phyloP scores from a whole-genome alignment of 2,329 filamentous ascomycete species.

The Phyllosticta citrichinensis region DNA sequence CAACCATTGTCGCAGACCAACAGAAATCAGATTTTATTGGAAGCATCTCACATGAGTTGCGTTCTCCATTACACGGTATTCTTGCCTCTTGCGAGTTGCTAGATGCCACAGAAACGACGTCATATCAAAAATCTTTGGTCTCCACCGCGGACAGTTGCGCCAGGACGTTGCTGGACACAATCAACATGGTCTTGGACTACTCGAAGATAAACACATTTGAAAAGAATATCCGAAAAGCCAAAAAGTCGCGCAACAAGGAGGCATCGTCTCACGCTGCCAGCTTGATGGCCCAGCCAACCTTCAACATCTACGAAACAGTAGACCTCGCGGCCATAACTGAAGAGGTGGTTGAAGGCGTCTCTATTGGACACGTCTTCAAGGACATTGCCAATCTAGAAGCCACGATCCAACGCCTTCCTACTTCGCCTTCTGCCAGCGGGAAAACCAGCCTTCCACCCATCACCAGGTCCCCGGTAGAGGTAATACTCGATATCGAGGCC shows the following conservation, averaged over 20 bases:
- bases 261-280: conserved; percentile 12
- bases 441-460: not conserved
- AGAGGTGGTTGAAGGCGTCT: conserved; percentile 47
- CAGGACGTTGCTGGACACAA: conserved; percentile 41
- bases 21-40: conserved; percentile 44
- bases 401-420: not conserved
- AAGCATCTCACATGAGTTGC: conserved; percentile 43
- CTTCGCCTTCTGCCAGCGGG: not conserved
- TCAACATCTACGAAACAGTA: conserved; percentile 25
- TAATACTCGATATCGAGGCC: conserved; percentile 35
- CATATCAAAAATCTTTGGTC: conserved; percentile 34
- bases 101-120: conserved; percentile 32
- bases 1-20: conserved; percentile 32
- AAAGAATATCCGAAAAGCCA: conserved; percentile 19
- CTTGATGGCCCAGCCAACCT: conserved; percentile 17
- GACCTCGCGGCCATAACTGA: conserved; percentile 40
- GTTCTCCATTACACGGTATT: conserved; percentile 32
- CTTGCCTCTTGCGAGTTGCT: conserved; percentile 41
- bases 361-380: conserved; percentile 38
- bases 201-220: conserved; percentile 36
- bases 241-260: conserved; percentile 15
- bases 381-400: conserved; percentile 12
- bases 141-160: conserved; percentile 42
- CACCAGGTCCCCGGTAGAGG: conserved; percentile 22
- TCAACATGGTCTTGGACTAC: conserved; percentile 35